Percentiles rank a stretch among this genome's conserved stretches.
Conservation (phyloP, 2,329 filamentous ascomycete species). For the Fusarium cyanostomum region DNA sequence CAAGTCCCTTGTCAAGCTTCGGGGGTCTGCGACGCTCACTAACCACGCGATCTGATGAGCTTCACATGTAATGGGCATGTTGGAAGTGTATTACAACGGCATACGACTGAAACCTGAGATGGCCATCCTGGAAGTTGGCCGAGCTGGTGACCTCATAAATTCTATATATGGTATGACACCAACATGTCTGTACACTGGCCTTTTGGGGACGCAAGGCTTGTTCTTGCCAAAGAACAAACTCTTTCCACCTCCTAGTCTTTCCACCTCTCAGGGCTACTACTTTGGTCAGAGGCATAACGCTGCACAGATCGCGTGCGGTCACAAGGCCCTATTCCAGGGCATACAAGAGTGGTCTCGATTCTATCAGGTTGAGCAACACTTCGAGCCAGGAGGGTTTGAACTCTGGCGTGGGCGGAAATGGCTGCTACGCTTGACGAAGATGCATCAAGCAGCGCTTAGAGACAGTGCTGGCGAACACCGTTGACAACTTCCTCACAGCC, state of each 20-base stretch:
- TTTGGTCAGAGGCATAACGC: too few relatives aligned
- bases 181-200: not conserved
- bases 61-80: conserved; percentile 30
- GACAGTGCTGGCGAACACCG: too few relatives aligned
- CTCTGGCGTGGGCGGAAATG: not conserved
- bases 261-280: too few relatives aligned
- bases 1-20: conserved; percentile 37
- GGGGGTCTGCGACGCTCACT: conserved; percentile 37
- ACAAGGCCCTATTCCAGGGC: too few relatives aligned
- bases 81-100: not conserved
- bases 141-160: not conserved
- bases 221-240: not conserved
- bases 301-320: too few relatives aligned
- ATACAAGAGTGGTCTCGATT: not conserved
- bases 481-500: too few relatives aligned
- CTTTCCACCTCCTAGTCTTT: too few relatives aligned
- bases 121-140: too few relatives aligned
- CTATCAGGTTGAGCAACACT: not conserved
- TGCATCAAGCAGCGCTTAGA: not conserved
- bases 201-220: not conserved
- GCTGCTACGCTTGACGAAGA: not conserved
- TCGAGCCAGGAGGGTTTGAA: not conserved
- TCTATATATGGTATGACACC: too few relatives aligned
- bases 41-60: conserved; percentile 41
- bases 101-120: not conserved